A percentile compares a stretch with the other conserved stretches of the same genome.
Conservation (phyloP, 1,139 yeast species). For the Geotrichum cucujoidarum region DNA sequence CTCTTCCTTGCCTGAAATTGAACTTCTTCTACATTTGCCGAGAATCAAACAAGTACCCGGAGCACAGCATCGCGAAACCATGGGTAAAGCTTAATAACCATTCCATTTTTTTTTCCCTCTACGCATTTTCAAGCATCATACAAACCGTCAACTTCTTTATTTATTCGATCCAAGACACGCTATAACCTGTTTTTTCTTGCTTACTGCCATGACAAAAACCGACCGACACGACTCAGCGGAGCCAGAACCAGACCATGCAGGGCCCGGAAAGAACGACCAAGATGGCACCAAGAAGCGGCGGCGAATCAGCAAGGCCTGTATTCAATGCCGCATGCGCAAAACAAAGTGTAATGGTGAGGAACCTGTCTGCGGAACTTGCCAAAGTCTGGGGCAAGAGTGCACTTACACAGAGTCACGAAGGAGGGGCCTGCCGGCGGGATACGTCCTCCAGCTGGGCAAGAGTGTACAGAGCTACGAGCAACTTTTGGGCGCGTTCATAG, state of each 20-base stretch:
- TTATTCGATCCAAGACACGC: too few species aligned
- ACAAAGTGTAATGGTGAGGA: conserved; percentile 34
- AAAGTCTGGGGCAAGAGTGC: conserved; percentile 21
- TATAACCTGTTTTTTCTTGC: too few species aligned
- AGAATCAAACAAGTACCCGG: too few species aligned
- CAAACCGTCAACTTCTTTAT: too few species aligned
- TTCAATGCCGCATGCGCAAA: conserved; percentile 37
- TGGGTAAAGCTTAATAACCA: too few species aligned
- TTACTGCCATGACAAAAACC: neutral
- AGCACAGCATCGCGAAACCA: too few species aligned
- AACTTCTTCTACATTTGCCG: too few species aligned
- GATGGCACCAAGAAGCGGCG: conserved; percentile 21
- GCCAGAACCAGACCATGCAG: neutral
- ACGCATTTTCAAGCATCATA: too few species aligned
- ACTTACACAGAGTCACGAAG: conserved; percentile 23
- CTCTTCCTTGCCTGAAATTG: too few species aligned
- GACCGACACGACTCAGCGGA: neutral
- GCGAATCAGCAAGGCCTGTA: conserved; percentile 37
- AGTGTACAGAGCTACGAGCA: conserved; percentile 21
- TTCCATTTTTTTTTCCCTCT: too few species aligned
- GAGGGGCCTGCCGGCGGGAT: conserved; percentile 25
- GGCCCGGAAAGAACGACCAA: neutral
- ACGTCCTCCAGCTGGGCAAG: conserved; percentile 22
- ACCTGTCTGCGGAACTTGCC: conserved; percentile 24
- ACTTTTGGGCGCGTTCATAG: conserved; percentile 19